phyloP scores from a whole-genome alignment of 139 green algal genomes.

The Picochlorum sp. region DNA sequence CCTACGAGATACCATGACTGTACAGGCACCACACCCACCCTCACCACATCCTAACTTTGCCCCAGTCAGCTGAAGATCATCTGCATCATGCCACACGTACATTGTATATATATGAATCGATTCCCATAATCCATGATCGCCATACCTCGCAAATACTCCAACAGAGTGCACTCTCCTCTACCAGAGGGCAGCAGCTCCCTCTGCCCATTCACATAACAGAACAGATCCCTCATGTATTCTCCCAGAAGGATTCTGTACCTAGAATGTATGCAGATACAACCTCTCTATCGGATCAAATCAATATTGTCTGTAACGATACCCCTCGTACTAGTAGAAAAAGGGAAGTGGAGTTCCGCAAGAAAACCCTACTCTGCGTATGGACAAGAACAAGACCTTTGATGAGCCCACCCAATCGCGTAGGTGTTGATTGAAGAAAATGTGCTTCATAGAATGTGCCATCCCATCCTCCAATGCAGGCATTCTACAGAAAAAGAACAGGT shows the following conservation, averaged over 20 bases:
- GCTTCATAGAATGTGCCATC: no score
- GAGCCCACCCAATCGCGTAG: no score
- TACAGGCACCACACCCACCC: slow-evolving; percentile 92
- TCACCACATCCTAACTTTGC: slow-evolving; percentile 96
- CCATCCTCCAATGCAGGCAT: no score
- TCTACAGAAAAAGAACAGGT: no score
- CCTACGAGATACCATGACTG: slow-evolving; percentile 77
- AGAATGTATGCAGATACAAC: not conserved
- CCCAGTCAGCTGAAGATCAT: slow-evolving; percentile 72
- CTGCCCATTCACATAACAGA: slow-evolving; percentile 80
- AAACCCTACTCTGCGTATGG: no score
- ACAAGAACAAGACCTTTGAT: no score
- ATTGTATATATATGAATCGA: not conserved
- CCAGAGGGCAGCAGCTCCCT: slow-evolving; percentile 56
- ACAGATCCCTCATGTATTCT: slow-evolving; percentile 7
- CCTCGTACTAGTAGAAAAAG: no score
- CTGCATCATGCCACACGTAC: not conserved
- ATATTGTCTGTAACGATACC: no score
- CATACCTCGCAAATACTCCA: slow-evolving; percentile 76
- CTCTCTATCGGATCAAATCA: no score
- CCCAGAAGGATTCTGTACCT: not conserved
- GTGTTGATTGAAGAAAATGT: no score
- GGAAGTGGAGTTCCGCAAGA: no score
- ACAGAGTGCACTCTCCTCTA: slow-evolving; percentile 64
- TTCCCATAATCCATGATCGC: not conserved